These are phyloP conservation scores for Apiospora marii DNA, from an alignment of 2,329 filamentous ascomycete genomes.

Conservation along the genomic window DNA sequence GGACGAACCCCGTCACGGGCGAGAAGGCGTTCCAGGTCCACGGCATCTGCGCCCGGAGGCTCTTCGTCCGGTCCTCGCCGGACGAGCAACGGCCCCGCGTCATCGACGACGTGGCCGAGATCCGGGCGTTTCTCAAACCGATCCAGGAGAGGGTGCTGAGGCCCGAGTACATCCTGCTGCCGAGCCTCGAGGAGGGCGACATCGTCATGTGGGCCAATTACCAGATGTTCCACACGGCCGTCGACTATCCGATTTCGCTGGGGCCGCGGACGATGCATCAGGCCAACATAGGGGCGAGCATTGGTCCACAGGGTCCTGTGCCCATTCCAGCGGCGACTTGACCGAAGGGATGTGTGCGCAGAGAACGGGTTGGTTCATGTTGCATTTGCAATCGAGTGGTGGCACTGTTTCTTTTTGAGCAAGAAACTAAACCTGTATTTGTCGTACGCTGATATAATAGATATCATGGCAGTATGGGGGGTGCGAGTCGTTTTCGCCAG, in stretches of 20 bases:
- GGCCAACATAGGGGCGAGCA: constrained; percentile 49
- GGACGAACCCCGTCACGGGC: constrained; percentile 52
- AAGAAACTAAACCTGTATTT: too few species aligned
- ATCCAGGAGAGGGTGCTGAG: constrained; percentile 50
- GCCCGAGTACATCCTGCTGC: constrained; percentile 52
- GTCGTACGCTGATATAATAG: too few species aligned
- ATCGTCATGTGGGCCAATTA: constrained; percentile 55
- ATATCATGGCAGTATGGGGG: too few species aligned
- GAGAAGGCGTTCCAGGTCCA: constrained; percentile 54
- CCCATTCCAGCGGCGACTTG: constrained; percentile 28
- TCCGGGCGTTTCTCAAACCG: constrained; percentile 44
- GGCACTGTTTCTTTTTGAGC: too few species aligned
- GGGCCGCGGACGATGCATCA: constrained; percentile 55
- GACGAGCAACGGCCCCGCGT: constrained; percentile 45
- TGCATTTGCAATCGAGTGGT: neutral
- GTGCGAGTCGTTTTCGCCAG: too few species aligned
- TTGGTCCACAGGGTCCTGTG: constrained; percentile 32
- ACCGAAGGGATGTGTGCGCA: neutral
- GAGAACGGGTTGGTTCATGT: neutral
- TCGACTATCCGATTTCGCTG: constrained; percentile 51
- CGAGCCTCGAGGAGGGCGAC: constrained; percentile 50
- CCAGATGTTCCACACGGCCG: constrained; percentile 50
- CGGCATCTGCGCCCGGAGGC: constrained; percentile 47
- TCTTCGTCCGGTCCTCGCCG: constrained; percentile 46
- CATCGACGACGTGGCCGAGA: constrained; percentile 48